These are phyloP conservation scores for Anisodus tanguticus DNA, from an alignment of 257 asterid species.

Conservation along the genomic window DNA sequence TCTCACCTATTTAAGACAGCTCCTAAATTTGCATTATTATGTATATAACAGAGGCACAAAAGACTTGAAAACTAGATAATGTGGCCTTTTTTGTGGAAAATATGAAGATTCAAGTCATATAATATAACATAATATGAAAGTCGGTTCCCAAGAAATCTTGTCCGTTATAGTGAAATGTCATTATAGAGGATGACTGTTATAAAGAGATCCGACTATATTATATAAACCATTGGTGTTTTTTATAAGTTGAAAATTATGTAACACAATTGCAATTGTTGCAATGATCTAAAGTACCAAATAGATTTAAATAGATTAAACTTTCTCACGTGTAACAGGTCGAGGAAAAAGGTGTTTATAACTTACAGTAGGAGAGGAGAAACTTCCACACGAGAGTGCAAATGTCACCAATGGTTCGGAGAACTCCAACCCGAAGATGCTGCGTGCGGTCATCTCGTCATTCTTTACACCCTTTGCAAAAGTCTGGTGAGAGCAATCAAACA, in stretches of 20 bases:
- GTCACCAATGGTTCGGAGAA: conserved; percentile 84
- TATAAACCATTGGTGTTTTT: background rate
- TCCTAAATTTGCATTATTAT: background rate
- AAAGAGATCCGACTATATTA: background rate
- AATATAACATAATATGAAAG: no score
- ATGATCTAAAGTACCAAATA: background rate
- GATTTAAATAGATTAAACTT: background rate
- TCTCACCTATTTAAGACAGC: conserved; percentile 58
- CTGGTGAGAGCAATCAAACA: conserved; percentile 42
- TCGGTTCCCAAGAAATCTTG: no score
- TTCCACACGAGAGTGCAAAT: conserved; percentile 94
- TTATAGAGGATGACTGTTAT: no score
- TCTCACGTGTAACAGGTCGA: background rate
- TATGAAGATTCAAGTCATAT: background rate
- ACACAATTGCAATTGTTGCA: background rate
- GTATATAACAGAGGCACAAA: background rate
- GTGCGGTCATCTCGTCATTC: conserved; percentile 56
- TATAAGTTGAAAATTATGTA: background rate
- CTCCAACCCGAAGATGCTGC: conserved; percentile 65
- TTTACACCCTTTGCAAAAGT: conserved; percentile 63
- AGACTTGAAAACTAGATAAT: background rate
- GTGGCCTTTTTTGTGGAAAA: background rate
- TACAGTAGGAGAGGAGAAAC: conserved; percentile 98
- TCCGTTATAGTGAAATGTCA: no score
- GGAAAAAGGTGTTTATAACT: conserved; percentile 31